Percentiles rank a stretch among this genome's conserved stretches.
phyloP scores from a whole-genome alignment of 1,139 yeast species.

The Pneumocystis sp. region DNA sequence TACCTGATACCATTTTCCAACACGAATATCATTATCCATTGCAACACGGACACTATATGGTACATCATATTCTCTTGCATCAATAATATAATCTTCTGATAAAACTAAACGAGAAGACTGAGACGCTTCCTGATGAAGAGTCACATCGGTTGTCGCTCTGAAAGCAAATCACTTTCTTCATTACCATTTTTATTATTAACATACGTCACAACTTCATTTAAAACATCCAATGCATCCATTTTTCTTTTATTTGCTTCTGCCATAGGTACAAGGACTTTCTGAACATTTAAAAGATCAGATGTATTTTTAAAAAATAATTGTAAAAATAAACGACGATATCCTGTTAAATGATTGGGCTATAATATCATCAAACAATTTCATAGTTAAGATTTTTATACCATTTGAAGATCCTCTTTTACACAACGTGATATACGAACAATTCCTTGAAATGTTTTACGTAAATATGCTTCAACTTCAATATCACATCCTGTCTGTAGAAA shows the following conservation, averaged over 20 bases:
- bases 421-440: constrained; percentile 44
- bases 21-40: constrained; percentile 69
- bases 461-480: constrained; percentile 72
- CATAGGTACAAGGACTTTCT: constrained; percentile 54
- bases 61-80: constrained; percentile 84
- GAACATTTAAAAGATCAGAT: constrained; percentile 57
- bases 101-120: constrained; percentile 26
- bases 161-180: constrained; percentile 9
- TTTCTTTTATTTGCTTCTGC: constrained; percentile 51
- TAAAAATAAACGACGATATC: constrained; percentile 49
- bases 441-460: constrained; percentile 53
- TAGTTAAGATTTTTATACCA: constrained; percentile 18
- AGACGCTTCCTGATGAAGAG: neutral
- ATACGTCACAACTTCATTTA: constrained; percentile 32
- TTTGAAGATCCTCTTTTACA: constrained; percentile 58
- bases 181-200: neutral
- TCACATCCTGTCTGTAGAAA: constrained; percentile 35
- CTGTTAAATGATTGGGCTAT: constrained; percentile 69
- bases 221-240: constrained; percentile 55
- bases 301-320: constrained; percentile 63
- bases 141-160: constrained; percentile 16
- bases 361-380: neutral
- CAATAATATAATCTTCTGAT: constrained; percentile 54
- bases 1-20: constrained; percentile 92
- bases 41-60: constrained; percentile 94